phyloP scores from a whole-genome alignment of 441 rosid genomes.

The Biscutella laevigata region DNA sequence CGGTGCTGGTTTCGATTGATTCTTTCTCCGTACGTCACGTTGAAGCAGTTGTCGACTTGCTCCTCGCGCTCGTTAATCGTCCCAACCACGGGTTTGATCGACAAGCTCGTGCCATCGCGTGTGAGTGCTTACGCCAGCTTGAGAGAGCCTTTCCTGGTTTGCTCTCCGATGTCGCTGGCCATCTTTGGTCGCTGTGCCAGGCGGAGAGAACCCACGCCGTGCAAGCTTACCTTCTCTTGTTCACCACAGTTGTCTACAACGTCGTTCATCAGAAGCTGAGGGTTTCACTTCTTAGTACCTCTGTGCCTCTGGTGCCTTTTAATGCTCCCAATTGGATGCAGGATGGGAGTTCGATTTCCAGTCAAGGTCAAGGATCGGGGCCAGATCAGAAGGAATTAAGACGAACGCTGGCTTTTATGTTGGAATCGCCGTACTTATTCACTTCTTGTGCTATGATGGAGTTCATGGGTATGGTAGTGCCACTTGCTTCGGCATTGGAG shows the following conservation, averaged over 20 bases:
- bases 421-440: conserved; percentile 71
- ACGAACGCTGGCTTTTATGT: conserved; percentile 70
- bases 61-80: conserved; percentile 61
- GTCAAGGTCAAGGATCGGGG: conserved; percentile 28
- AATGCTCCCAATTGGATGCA: conserved; percentile 46
- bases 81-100: conserved; percentile 82
- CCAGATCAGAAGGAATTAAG: conserved; percentile 82
- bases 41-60: conserved; percentile 59
- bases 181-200: conserved; percentile 80
- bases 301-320: conserved; percentile 75
- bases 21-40: conserved; percentile 32
- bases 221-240: conserved; percentile 64
- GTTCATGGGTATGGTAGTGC: conserved; percentile 71
- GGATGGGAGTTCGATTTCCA: conserved; percentile 22
- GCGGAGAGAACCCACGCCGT: conserved; percentile 86
- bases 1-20: conserved; percentile 48
- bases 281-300: conserved; percentile 58
- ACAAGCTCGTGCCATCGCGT: conserved; percentile 70
- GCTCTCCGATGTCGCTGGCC: conserved; percentile 62
- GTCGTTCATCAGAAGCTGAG: conserved; percentile 44
- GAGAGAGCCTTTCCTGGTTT: conserved; percentile 70
- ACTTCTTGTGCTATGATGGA: conserved; percentile 80
- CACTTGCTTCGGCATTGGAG: conserved; percentile 59
- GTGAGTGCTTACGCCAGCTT: conserved; percentile 77
- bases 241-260: conserved; percentile 46